Base-by-base conservation (phyloP, 495 filamentous ascomycete genomes). In the Neurospora sp. region DNA sequence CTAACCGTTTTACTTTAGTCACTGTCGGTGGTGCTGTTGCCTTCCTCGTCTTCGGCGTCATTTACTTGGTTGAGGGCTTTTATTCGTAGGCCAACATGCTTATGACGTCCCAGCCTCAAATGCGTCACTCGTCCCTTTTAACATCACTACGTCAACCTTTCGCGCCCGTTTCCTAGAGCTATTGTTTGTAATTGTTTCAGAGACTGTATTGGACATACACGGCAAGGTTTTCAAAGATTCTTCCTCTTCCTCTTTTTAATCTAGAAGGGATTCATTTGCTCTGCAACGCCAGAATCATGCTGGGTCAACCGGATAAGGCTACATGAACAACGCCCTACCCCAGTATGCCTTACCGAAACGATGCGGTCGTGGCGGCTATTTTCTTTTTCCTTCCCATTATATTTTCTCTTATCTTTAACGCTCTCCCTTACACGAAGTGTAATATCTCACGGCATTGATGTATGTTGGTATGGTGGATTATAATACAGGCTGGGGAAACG, bases 1-100 rank as follows among this genome's bases (percentile, higher is more conserved):
- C 78, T 83, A 75, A 77, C 73, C 76, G 82, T 78, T 80, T 44
- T 18, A 48, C 6, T 69, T 39, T 76, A 99, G 96, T 99, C 35
- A 99, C 96, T 31, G 85, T 99, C 14, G 96, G 96, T 70, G 96
- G 96, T 72, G 96, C 96, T n/a, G 82, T 89, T 44, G 93, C 95
- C 9, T 99, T 99, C 84, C 82, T 98, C 69, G 82, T 91, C 18
- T 99, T 99, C 77, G 96, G 94, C 44, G 79, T 96, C 69, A 95
- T 99, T 76, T 98, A 98, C 79, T 81, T 97, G 12, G 82, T 92
- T 69, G 96, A 99, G 81, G 92, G 91, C 18, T 79, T 94, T 69
- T 94, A 90, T 77, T 80, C 83, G n/a, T 87, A 79, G 40, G 37
- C 42, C 20, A 71, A 18, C 18, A 40, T 35, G 22, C 22, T 18